Evolutionary conservation across 1,139 yeast species (phyloP).

Genomic region (Magnusiomyces tetraspermus): DNA sequence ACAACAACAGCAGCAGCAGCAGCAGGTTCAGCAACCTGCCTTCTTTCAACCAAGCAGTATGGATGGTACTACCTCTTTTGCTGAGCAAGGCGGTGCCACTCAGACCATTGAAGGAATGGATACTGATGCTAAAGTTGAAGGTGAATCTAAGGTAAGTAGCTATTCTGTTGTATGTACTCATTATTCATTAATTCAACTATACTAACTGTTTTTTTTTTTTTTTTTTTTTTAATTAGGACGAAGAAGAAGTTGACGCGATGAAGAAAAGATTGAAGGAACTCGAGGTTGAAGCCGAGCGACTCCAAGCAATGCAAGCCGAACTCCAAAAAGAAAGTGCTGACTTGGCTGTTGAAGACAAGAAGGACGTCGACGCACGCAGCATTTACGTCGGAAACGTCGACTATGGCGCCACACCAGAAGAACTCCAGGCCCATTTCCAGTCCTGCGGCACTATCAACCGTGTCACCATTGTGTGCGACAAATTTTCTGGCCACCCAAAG

Average conservation of each 20-base stretch:
- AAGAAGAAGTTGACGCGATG: conserved; percentile 25
- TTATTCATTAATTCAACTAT: not conserved
- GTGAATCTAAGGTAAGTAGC: not conserved
- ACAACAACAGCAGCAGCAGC: not conserved
- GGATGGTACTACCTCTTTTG: too few species aligned
- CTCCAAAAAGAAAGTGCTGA: conserved; percentile 39
- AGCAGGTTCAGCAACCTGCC: too few species aligned
- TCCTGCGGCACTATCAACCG: conserved; percentile 71
- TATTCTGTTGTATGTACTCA: not conserved
- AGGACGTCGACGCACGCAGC: conserved; percentile 65
- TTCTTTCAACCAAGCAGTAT: too few species aligned
- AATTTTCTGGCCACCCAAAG: conserved; percentile 67
- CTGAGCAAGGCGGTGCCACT: not conserved
- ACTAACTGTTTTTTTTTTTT: too few species aligned
- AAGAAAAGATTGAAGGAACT: conserved; percentile 35
- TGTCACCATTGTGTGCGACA: conserved; percentile 69
- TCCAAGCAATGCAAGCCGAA: conserved; percentile 45
- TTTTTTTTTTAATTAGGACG: conserved; percentile 5
- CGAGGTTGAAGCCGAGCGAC: conserved; percentile 46
- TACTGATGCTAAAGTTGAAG: not conserved
- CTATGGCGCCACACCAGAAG: conserved; percentile 68
- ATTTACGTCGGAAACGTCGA: conserved; percentile 86
- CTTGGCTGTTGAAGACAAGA: conserved; percentile 38
- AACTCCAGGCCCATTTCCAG: conserved; percentile 68
- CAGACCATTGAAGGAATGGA: not conserved